Evolutionary conservation across 1,284 basidiomycete species (phyloP).

Genomic region (Mycena citricolor): DNA sequence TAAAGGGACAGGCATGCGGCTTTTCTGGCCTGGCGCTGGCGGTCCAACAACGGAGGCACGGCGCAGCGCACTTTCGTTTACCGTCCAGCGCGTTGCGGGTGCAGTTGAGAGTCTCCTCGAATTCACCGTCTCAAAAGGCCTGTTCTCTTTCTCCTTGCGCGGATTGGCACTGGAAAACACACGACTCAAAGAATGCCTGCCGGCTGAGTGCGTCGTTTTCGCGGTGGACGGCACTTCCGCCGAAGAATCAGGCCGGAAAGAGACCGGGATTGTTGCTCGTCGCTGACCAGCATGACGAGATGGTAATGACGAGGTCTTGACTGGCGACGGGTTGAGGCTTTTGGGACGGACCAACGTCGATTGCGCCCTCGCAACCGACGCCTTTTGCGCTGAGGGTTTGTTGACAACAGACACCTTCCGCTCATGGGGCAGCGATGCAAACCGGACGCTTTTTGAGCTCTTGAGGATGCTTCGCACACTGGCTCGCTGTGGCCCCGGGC

Average conservation of each 20-base stretch:
- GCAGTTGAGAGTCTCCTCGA: slow-evolving; percentile 13
- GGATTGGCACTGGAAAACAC: slow-evolving; percentile 28
- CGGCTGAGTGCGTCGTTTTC: slow-evolving; percentile 8
- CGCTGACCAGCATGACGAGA: neutral
- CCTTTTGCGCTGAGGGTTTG: neutral
- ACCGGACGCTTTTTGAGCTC: slow-evolving; percentile 41
- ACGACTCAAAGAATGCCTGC: slow-evolving; percentile 33
- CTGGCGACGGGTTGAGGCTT: neutral
- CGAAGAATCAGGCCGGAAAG: no score
- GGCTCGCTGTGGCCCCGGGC: slow-evolving; percentile 24
- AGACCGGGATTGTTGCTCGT: neutral
- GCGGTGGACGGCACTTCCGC: neutral
- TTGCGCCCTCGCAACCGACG: neutral
- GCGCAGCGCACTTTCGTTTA: slow-evolving; percentile 33
- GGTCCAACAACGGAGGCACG: slow-evolving; percentile 19
- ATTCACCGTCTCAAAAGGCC: slow-evolving; percentile 7
- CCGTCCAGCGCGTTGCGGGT: slow-evolving; percentile 26
- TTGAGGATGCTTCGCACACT: slow-evolving; percentile 40
- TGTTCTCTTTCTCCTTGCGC: slow-evolving; percentile 31
- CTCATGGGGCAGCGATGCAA: slow-evolving; percentile 35
- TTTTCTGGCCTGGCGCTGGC: slow-evolving; percentile 25
- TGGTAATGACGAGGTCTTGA: slow-evolving; percentile 2
- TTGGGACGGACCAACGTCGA: slow-evolving; percentile 3
- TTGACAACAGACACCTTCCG: slow-evolving; percentile 12
- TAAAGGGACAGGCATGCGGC: slow-evolving; percentile 40